Conservation (phyloP, 202 grass and related monocot genomes). For the Carex arenaria region DNA sequence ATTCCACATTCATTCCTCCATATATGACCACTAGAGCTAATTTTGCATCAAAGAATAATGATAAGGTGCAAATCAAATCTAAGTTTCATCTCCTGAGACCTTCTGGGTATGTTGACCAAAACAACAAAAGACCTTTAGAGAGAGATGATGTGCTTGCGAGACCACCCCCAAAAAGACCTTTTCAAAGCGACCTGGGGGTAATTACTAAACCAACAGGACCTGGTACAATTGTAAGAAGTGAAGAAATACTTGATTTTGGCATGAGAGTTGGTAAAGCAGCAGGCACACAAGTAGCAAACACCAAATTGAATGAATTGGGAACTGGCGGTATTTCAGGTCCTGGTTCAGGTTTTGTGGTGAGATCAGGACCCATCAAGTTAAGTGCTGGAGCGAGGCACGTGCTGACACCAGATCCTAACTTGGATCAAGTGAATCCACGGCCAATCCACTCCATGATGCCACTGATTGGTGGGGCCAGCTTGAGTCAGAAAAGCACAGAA, state of each 20-base stretch:
- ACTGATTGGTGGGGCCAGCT: slow-evolving; percentile 26
- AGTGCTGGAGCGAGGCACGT: slow-evolving; percentile 48
- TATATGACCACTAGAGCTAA: not conserved
- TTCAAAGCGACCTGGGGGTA: slow-evolving; percentile 15
- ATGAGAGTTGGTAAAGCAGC: not conserved
- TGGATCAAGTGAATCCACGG: slow-evolving; percentile 33
- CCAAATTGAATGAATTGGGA: slow-evolving; percentile 15
- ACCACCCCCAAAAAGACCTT: slow-evolving; percentile 35
- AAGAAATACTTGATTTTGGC: slow-evolving; percentile 21
- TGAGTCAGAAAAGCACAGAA: slow-evolving; percentile 28
- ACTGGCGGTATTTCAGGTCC: slow-evolving; percentile 3
- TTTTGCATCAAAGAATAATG: slow-evolving; percentile 24
- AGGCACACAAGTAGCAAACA: slow-evolving; percentile 15
- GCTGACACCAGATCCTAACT: slow-evolving; percentile 34
- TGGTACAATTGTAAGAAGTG: slow-evolving; percentile 16
- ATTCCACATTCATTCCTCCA: slow-evolving; percentile 22
- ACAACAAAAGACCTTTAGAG: slow-evolving; percentile 38
- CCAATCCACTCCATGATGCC: slow-evolving; percentile 33
- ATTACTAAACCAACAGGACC: slow-evolving; percentile 7
- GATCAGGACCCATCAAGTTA: slow-evolving; percentile 41
- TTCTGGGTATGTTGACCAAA: slow-evolving; percentile 24
- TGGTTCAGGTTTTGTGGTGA: not conserved
- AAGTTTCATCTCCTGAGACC: slow-evolving; percentile 30
- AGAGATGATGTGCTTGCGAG: slow-evolving; percentile 19
- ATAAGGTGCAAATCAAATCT: slow-evolving; percentile 22